A percentile compares a stretch with the other conserved stretches of the same genome.
phyloP scores from a whole-genome alignment of 805 yeast genomes.

The Saccharomycopsis javanensis region DNA sequence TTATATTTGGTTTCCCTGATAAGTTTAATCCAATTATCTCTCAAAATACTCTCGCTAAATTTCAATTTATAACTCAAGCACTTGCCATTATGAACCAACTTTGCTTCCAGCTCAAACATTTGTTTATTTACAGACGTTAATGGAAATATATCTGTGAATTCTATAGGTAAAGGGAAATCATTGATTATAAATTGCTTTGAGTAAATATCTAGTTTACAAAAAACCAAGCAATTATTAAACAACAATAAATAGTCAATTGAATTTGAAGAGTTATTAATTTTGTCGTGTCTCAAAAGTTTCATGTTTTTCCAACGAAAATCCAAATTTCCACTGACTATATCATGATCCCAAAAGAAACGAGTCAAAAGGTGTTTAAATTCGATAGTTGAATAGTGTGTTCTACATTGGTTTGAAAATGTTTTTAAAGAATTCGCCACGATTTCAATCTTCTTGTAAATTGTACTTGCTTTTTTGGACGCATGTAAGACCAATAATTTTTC shows the following conservation, averaged over 20 bases:
- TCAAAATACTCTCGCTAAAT: conserved; percentile 10
- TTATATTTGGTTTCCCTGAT: conserved; percentile 14
- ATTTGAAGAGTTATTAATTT: conserved; percentile 14
- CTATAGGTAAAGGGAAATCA: conserved; percentile 19
- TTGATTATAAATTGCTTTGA: conserved; percentile 15
- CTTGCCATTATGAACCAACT: conserved; percentile 12
- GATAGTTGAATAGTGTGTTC: conserved; percentile 13
- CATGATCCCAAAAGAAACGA: conserved; percentile 13
- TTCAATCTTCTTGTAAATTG: conserved; percentile 13
- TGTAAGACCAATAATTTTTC: conserved; percentile 10
- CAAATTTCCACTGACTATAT: conserved; percentile 11
- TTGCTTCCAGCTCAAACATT: conserved; percentile 6
- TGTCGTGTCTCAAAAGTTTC: conserved; percentile 15
- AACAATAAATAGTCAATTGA: conserved; percentile 16
- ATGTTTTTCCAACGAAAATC: conserved; percentile 17
- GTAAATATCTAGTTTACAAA: conserved; percentile 18
- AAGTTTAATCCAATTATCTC: conserved; percentile 14
- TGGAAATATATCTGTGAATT: conserved; percentile 13
- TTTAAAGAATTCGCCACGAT: conserved; percentile 13
- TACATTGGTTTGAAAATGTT: conserved; percentile 16
- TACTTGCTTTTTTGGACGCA: conserved; percentile 9
- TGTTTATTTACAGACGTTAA: neutral
- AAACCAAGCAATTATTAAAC: conserved; percentile 17
- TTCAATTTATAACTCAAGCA: conserved; percentile 7
- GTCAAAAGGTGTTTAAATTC: conserved; percentile 17